phyloP scores from a whole-genome alignment of 2,329 filamentous ascomycete species.

The Fusarium coffeatum region DNA sequence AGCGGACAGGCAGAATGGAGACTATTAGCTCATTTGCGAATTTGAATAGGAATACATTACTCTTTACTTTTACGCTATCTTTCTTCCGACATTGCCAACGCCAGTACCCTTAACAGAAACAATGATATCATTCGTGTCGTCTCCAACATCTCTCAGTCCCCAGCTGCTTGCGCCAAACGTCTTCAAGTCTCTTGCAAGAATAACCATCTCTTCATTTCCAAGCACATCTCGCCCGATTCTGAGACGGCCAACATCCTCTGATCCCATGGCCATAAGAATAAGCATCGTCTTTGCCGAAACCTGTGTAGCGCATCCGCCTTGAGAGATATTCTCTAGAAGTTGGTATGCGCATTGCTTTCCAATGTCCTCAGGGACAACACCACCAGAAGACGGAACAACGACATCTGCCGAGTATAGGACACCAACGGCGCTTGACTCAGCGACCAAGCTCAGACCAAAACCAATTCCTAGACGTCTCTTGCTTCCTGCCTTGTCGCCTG shows the following conservation, averaged over 20 bases:
- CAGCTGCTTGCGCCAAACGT: slow-evolving; percentile 92
- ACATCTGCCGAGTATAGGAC: slow-evolving; percentile 91
- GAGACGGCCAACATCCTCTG: slow-evolving; percentile 91
- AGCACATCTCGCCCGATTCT: slow-evolving; percentile 84
- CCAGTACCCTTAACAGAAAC: slow-evolving; percentile 93
- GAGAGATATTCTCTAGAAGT: slow-evolving; percentile 82
- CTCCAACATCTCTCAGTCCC: slow-evolving; percentile 82
- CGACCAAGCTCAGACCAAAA: slow-evolving; percentile 90
- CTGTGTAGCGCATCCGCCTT: slow-evolving; percentile 83
- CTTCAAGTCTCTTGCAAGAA: slow-evolving; percentile 84
- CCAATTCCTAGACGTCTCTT: slow-evolving; percentile 83
- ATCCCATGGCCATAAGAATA: slow-evolving; percentile 96
- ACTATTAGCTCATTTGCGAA: not conserved
- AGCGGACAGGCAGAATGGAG: not conserved
- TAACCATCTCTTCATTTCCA: slow-evolving; percentile 82
- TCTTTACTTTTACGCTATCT: slow-evolving; percentile 69
- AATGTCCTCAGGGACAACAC: slow-evolving; percentile 88
- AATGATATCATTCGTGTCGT: slow-evolving; percentile 78
- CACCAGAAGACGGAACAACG: slow-evolving; percentile 78
- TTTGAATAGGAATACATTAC: slow-evolving; percentile 36
- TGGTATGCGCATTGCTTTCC: slow-evolving; percentile 90
- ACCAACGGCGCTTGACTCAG: slow-evolving; percentile 85
- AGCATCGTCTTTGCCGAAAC: slow-evolving; percentile 80
- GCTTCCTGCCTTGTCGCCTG: slow-evolving; percentile 65
- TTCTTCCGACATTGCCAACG: slow-evolving; percentile 93